phyloP scores from a whole-genome alignment of 1,284 basidiomycete genomes.

The Phellopilus nigrolimitatus region DNA sequence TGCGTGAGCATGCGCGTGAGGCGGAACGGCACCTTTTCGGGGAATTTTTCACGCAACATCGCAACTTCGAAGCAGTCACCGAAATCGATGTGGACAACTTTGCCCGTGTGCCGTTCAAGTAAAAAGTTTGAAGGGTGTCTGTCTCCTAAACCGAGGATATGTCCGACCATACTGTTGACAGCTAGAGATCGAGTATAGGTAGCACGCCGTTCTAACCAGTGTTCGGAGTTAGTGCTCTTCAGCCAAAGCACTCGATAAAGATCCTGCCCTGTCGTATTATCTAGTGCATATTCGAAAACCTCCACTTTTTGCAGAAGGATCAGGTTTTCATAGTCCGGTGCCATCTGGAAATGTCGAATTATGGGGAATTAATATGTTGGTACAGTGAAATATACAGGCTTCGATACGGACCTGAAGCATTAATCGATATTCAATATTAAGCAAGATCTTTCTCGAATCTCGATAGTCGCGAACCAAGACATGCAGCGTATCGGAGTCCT shows the following conservation, averaged over 20 bases:
- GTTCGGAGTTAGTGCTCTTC: constrained; percentile 91
- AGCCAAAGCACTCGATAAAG: constrained; percentile 98
- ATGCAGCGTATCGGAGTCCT: constrained; percentile 97
- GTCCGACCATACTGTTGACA: constrained; percentile 95
- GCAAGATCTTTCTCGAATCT: constrained; percentile 90
- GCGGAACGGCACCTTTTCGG: constrained; percentile 98
- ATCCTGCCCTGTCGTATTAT: constrained; percentile 98
- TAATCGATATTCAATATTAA: constrained; percentile 97
- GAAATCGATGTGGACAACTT: constrained; percentile 97
- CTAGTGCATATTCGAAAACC: constrained; percentile 98
- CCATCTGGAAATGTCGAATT: constrained; percentile 64
- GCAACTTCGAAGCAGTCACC: constrained; percentile 94
- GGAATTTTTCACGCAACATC: constrained; percentile 97
- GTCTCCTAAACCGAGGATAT: constrained; percentile 98
- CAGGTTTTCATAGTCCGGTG: constrained; percentile 95
- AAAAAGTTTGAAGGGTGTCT: constrained; percentile 96
- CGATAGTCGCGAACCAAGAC: constrained; percentile 95
- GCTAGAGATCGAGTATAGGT: constrained; percentile 95
- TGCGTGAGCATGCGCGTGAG: constrained; percentile 98
- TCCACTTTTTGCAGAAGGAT: constrained; percentile 97
- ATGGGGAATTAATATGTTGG: background rate
- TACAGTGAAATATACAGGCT: constrained; percentile 5
- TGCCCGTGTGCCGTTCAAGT: constrained; percentile 88
- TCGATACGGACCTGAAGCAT: constrained; percentile 78
- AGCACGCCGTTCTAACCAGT: constrained; percentile 97